Evolutionary conservation across 495 filamentous ascomycete genomes (phyloP), one percentile per base, ranked within the genome.

Genomic region (Penicillium taxi): DNA sequence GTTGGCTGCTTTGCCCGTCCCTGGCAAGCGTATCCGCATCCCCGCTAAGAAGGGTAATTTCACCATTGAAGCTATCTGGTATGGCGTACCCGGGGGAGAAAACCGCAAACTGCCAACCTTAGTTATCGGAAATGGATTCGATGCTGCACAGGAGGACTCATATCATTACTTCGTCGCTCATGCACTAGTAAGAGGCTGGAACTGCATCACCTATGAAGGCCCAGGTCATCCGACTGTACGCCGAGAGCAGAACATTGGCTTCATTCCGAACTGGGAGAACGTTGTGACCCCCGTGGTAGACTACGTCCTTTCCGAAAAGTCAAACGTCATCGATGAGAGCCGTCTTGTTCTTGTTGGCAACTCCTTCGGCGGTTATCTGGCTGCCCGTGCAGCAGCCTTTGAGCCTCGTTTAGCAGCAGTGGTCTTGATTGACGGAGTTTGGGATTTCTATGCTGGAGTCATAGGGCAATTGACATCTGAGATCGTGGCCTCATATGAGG

Each of bases 261-360:
- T 74, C 50, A 70, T 70, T 32, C 49, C 50, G 5, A 50, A 72
- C 11, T 75, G 70, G 68, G 61, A 67, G 52, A 48, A 56, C 13
- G 68, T 63, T 4, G 58, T 70, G 1, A 53, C 61, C 4, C 67
- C 67, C 6, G 40, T 71, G 3, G 48, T 73, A 1, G 68, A 72
- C 55, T 69, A 59, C 36, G 39, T 58, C 5, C 12, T 39, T 5
- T 19, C 34, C 4, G 27, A 47, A 9, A 44, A 47, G 25, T 34
- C 37, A 3, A 27, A 45, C 9, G 51, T 51, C 1, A 50, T 66
- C 12, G 56, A 67, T 27, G 21, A 12, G n/a, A 11, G 14, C 8
- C 41, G 22, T 15, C 19, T 44, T 13, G 41, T 21, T 6, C 34
- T 68, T 1, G 21, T 59, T 9, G 69, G 66, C 16, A 38, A 47